A percentile compares a stretch with the other conserved stretches of the same genome.
Evolutionary conservation across 192 early-diverging fungal genomes (phyloP).

Genomic region (Chytriomyces confervae): DNA sequence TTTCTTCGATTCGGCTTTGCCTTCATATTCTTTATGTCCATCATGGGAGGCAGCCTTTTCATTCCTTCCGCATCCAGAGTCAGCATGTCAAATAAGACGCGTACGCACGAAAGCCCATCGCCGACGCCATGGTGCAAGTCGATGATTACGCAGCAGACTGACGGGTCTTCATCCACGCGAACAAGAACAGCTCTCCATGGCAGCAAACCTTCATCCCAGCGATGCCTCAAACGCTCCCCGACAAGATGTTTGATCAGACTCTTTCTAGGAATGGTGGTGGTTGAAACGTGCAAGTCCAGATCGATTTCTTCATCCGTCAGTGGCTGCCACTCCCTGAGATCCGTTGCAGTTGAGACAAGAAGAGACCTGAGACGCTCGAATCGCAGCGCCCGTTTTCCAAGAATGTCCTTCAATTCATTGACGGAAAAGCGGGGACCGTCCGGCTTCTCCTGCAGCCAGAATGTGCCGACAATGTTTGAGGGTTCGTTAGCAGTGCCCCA

Average conservation of each 20-base stretch:
- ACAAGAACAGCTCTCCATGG: constrained; percentile 1
- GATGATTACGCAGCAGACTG: constrained; percentile 4
- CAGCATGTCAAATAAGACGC: background rate
- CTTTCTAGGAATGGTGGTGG: background rate
- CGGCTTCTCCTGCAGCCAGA: constrained; percentile 5
- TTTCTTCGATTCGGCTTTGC: background rate
- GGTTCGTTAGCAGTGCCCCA: background rate
- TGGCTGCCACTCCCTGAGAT: background rate
- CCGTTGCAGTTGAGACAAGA: background rate
- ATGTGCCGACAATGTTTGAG: constrained; percentile 16
- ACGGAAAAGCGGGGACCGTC: background rate
- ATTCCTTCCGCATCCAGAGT: background rate
- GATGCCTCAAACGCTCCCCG: background rate
- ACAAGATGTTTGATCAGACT: background rate
- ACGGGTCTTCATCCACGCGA: background rate
- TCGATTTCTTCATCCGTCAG: background rate
- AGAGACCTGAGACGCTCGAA: constrained; percentile 14
- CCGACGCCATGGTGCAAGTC: constrained; percentile 28
- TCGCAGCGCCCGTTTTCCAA: background rate
- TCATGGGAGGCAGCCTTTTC: background rate
- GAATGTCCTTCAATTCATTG: background rate
- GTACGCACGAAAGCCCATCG: constrained; percentile 13
- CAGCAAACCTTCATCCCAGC: constrained; percentile 14
- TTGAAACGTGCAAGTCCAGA: background rate
- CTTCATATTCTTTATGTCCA: constrained; percentile 10